These are phyloP conservation scores for Jamesozyma spencerorum DNA, from an alignment of 805 yeast species.

Conservation along the genomic window DNA sequence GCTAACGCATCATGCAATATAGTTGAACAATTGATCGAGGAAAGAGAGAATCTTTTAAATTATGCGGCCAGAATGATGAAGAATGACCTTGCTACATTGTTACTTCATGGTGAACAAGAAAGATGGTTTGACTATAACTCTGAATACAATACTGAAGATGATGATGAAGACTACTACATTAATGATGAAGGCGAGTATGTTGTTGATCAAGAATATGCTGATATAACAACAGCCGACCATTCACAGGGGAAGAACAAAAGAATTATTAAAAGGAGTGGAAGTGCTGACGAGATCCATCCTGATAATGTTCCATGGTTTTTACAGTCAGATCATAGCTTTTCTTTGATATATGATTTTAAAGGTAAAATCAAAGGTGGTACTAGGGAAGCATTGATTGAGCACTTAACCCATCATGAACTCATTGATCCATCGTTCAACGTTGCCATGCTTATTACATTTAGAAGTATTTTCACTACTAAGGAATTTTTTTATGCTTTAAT, in stretches of 20 bases:
- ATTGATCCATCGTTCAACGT: slow-evolving; percentile 56
- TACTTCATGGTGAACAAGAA: slow-evolving; percentile 42
- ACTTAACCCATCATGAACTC: slow-evolving; percentile 65
- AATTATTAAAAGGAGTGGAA: background rate
- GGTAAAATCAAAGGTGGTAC: slow-evolving; percentile 81
- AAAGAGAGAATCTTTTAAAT: slow-evolving; percentile 58
- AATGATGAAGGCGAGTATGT: slow-evolving; percentile 3
- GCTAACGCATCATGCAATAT: slow-evolving; percentile 31
- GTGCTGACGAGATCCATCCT: background rate
- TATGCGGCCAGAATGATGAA: slow-evolving; percentile 74
- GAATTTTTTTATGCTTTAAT: slow-evolving; percentile 53
- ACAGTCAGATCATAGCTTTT: slow-evolving; percentile 56
- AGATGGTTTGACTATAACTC: slow-evolving; percentile 24
- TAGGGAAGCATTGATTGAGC: slow-evolving; percentile 64
- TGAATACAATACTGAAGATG: slow-evolving; percentile 17
- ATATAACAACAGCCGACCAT: background rate
- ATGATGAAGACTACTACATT: slow-evolving; percentile 2
- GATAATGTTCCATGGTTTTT: slow-evolving; percentile 59
- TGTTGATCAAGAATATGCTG: slow-evolving; percentile 1
- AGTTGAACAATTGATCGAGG: slow-evolving; percentile 55
- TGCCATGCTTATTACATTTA: slow-evolving; percentile 64
- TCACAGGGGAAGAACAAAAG: slow-evolving; percentile 1
- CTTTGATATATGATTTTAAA: slow-evolving; percentile 51
- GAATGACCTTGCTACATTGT: slow-evolving; percentile 54
- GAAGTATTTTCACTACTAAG: slow-evolving; percentile 60